Percentiles rank a stretch among this genome's conserved stretches.
Conservation (phyloP, 257 asterid genomes). For the Solanum lycopersicoides region DNA sequence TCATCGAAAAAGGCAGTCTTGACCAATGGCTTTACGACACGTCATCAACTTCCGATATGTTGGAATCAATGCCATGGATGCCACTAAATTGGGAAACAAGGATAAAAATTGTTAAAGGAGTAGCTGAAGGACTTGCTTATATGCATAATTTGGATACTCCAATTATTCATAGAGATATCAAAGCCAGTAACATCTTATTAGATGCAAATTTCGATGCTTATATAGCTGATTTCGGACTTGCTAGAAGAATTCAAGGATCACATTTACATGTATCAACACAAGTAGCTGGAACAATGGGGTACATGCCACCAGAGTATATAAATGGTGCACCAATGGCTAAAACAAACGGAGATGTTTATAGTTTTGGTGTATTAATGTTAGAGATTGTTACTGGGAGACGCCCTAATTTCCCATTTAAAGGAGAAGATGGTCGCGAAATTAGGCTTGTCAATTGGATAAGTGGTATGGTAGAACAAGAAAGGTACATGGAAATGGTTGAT, state of each 20-base stretch:
- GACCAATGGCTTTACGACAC: constrained; percentile 89
- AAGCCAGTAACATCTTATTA: constrained; percentile 57
- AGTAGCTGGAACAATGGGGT: constrained; percentile 92
- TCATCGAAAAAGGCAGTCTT: constrained; percentile 63
- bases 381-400: constrained; percentile 61
- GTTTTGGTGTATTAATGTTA: constrained; percentile 68
- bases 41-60: constrained; percentile 23
- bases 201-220: constrained; percentile 52
- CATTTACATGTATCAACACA: constrained; percentile 80
- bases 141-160: constrained; percentile 55
- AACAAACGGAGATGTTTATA: constrained; percentile 57
- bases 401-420: constrained; percentile 54
- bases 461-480: constrained; percentile 22
- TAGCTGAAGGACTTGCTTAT: constrained; percentile 54
- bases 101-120: constrained; percentile 40
- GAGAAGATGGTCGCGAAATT: constrained; percentile 58
- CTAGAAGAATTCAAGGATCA: constrained; percentile 51
- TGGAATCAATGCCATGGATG: background rate
- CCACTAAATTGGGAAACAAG: constrained; percentile 65
- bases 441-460: constrained; percentile 55
- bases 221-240: constrained; percentile 85
- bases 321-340: constrained; percentile 55
- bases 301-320: constrained; percentile 86
- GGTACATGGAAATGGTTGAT: constrained; percentile 63
- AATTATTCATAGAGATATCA: constrained; percentile 71